Evolutionary conservation across 192 early-diverging fungal genomes (phyloP), one percentile per base, ranked within the genome.

Genomic region (Rhizophagus sp.): DNA sequence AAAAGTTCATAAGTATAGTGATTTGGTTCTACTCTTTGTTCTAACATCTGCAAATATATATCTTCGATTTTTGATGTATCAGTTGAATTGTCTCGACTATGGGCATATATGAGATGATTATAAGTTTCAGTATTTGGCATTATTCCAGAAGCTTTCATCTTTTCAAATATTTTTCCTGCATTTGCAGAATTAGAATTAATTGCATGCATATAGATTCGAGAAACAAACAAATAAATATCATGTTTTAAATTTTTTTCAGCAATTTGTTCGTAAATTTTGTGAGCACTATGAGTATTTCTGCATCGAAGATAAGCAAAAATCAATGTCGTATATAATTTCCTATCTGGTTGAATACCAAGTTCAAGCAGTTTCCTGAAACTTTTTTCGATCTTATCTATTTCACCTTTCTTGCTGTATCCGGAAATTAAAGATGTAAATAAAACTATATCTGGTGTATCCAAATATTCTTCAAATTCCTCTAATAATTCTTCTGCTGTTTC

Each of bases 101-200:
- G 4, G 10, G 70, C 39, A 72, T 49, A 72, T 49, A 72, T 49
- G 44, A 72, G 70, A 44, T 44, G 41, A 72, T 72, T 72, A 49
- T 25, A 72, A 34, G n/a, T 1, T 13, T 34, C 25, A 2, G 44
- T 50, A 10, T 47, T 49, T 11, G 70, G 70, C 11, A 49, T 72
- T 13, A 72, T 49, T 49, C 70, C 70, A 5, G 2, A 24, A 2
- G 41, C 41, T 4, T 30, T 72, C 39, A 72, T 72, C 39, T 27
- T 50, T 22, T 72, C 70, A 27, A 49, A 50, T 5, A 49, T 72
- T 72, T 72, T 49, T 15, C 47, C 39, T 49, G 70, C 39, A 27
- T 41, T 12, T 25, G 9, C 41, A 2, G 41, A 44, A 50, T 72
- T 47, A 10, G 17, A 27, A 4, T 47, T 9, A 49, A 49, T 49